These are phyloP conservation scores for Staphylotrichum longicolle DNA, from an alignment of 495 filamentous ascomycete genomes.

Conservation along the genomic window DNA sequence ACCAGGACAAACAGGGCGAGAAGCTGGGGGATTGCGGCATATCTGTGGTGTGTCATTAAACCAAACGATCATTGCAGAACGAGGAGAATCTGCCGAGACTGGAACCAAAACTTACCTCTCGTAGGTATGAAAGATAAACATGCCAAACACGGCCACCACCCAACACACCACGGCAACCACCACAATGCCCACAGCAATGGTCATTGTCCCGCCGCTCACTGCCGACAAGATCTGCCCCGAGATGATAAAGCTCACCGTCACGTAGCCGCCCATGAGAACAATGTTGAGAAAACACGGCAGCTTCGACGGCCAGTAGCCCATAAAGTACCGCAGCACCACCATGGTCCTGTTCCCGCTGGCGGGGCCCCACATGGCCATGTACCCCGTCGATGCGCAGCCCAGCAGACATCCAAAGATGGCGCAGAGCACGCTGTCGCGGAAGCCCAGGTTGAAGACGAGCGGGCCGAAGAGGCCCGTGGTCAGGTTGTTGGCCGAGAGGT, in stretches of 20 bases:
- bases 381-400: constrained; percentile 61
- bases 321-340: constrained; percentile 63
- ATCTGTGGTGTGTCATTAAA: constrained; percentile 37
- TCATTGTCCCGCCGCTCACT: constrained; percentile 61
- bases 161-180: constrained; percentile 65
- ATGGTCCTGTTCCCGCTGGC: constrained; percentile 59
- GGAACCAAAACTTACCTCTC: constrained; percentile 50
- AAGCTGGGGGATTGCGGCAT: constrained; percentile 67
- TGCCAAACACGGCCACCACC: constrained; percentile 70
- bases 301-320: constrained; percentile 81
- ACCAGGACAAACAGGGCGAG: constrained; percentile 65
- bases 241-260: constrained; percentile 67
- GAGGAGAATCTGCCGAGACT: neutral
- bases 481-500: constrained; percentile 73
- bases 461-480: constrained; percentile 72
- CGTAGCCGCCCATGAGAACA: constrained; percentile 69
- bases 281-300: constrained; percentile 69
- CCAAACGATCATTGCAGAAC: constrained; percentile 16
- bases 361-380: constrained; percentile 73
- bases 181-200: constrained; percentile 70
- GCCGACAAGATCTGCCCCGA: constrained; percentile 74
- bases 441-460: constrained; percentile 64
- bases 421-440: constrained; percentile 63
- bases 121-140: constrained; percentile 67
- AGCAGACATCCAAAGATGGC: constrained; percentile 61